Evolutionary conservation across 352 stramenopile species (phyloP).

Genomic region (Pythium insidiosum): DNA sequence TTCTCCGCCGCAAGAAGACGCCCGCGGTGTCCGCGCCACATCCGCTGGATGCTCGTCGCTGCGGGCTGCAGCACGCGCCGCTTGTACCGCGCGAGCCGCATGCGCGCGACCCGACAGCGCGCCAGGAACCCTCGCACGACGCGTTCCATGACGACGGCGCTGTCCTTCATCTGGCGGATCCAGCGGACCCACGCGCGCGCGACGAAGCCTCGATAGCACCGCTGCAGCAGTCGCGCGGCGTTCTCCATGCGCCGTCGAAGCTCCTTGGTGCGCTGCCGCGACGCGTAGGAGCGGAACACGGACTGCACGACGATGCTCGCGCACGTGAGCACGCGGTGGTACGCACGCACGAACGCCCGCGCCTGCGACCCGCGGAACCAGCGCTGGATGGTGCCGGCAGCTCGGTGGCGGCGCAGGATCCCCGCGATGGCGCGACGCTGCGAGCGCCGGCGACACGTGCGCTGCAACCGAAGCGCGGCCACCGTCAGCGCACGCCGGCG

Average conservation of each 20-base stretch:
- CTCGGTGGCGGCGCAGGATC: constrained; percentile 19
- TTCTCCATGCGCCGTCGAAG: constrained; percentile 18
- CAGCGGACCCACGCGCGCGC: constrained; percentile 31
- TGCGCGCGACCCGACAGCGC: constrained; percentile 25
- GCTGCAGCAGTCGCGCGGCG: constrained; percentile 29
- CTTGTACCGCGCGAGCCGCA: constrained; percentile 35
- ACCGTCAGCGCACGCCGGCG: constrained; percentile 31
- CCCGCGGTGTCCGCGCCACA: constrained; percentile 40
- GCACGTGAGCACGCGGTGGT: constrained; percentile 39
- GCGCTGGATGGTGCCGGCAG: constrained; percentile 45
- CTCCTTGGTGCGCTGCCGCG: constrained; percentile 24
- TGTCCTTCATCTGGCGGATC: constrained; percentile 30
- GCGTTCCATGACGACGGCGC: constrained; percentile 38
- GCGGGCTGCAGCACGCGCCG: constrained; percentile 35
- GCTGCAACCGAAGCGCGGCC: constrained; percentile 48
- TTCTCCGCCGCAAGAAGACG: constrained; percentile 23
- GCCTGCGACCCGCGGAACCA: constrained; percentile 43
- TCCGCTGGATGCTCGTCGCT: constrained; percentile 31
- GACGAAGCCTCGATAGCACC: constrained; percentile 44
- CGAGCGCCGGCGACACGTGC: constrained; percentile 27
- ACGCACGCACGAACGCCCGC: constrained; percentile 37
- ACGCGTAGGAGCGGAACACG: constrained; percentile 47
- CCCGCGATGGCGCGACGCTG: constrained; percentile 36
- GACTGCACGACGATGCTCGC: constrained; percentile 59
- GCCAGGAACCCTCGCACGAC: constrained; percentile 53